Base-by-base conservation (phyloP, 2,329 filamentous ascomycete genomes). In the Pseudogymnoascus sp. region DNA sequence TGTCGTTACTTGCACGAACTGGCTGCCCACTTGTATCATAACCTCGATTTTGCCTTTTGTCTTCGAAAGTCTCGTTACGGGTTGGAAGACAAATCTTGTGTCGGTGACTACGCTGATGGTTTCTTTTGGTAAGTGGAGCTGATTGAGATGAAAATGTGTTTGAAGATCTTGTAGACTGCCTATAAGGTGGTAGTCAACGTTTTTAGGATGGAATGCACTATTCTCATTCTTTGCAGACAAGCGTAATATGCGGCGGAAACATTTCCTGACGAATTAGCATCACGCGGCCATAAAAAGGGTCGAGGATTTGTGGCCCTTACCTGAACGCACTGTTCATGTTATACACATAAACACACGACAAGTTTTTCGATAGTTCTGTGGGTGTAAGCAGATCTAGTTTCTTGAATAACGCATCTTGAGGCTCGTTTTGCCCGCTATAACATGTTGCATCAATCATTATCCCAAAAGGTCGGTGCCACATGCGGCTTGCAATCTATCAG, bases 251-350 rank as follows among this genome's bases (percentile, higher is more conserved):
- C 85, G 82, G 4, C 87, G 81, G 69, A 89, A 84, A 68, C 85
- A 89, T 78, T 88, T 87, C 66, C 81, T 82, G 41, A 5, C 22
- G 5, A 2, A 56, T 56, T 56, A 56, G 50, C 16, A 12, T 56
- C n/a, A 7, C 16, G 16, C 50, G 26, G 50, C 28, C 8, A 33
- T 19, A 61, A 3, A 38, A 62, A 11, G 19, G 38, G 19, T 38
- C 26, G 19, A 60, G 10, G 22, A 38, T 37, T 19, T 37, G 41
- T 59, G 38, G 12, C 26, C 81, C 87, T 77, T 85, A 86, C 69
- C 81, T 81, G 72, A 87, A 89, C 10, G 85, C 82, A 69, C 84
- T 88, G 69, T 89, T 89, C 86, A 89, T 89, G 70, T 89, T 89
- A 74, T 89, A 89, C 14, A 89, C 79, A 67, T 89, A 89, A 41